A percentile compares a stretch with the other conserved stretches of the same genome.
Evolutionary conservation across 1,139 yeast species (phyloP).

Genomic region (Protomyces inundatus): DNA sequence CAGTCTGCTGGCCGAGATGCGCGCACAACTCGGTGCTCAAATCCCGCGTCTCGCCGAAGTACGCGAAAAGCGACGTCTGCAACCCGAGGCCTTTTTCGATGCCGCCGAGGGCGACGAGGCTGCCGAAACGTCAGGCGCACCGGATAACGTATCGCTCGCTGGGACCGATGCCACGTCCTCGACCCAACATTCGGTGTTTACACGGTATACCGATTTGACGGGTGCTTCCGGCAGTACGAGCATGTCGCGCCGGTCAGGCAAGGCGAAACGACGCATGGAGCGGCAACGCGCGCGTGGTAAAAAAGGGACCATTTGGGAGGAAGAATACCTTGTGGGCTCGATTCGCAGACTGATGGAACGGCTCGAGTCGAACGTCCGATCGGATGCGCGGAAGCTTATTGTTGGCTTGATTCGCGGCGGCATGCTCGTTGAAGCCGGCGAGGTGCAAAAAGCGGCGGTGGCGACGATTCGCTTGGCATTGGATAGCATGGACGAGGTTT

Average conservation of each 20-base stretch:
- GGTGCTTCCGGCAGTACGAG: conserved; percentile 85
- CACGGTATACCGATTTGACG: conserved; percentile 93
- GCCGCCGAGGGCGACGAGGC: conserved; percentile 44
- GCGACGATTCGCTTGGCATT: conserved; percentile 45
- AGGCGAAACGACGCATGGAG: conserved; percentile 89
- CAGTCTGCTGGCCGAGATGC: conserved; percentile 87
- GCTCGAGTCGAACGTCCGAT: conserved; percentile 57
- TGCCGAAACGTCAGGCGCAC: conserved; percentile 42
- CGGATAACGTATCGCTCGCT: conserved; percentile 92
- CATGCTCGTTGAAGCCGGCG: conserved; percentile 74
- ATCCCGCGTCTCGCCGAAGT: conserved; percentile 75
- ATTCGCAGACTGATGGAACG: conserved; percentile 84
- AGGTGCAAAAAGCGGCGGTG: conserved; percentile 64
- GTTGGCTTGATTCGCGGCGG: conserved; percentile 70
- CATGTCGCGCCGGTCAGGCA: conserved; percentile 72
- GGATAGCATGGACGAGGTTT: conserved; percentile 18
- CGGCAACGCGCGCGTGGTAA: conserved; percentile 94
- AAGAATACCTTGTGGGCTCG: conserved; percentile 84
- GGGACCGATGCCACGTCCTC: conserved; percentile 74
- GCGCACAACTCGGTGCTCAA: conserved; percentile 77
- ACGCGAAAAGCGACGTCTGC: conserved; percentile 71
- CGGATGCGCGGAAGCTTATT: conserved; percentile 67
- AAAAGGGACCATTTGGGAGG: conserved; percentile 95
- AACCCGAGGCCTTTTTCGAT: conserved; percentile 74
- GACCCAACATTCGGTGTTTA: conserved; percentile 80